Evolutionary conservation across 2,329 filamentous ascomycete species (phyloP).

Genomic region (Apiospora marii): DNA sequence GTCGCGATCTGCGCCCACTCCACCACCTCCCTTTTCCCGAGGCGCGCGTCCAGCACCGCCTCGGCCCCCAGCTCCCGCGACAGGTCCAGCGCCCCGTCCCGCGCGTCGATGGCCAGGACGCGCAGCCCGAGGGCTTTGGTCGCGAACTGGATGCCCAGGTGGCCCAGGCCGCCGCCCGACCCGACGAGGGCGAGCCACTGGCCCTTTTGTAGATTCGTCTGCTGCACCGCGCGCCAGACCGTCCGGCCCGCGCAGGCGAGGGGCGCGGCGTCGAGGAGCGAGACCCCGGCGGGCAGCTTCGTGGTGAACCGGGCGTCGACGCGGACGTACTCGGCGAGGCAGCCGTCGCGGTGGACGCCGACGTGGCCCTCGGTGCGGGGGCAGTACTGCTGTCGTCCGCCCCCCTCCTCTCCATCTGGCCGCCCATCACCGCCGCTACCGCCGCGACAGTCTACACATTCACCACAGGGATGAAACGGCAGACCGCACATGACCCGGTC

Average conservation of each 20-base stretch:
- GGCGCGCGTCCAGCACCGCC: slow-evolving; percentile 59
- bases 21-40: slow-evolving; percentile 53
- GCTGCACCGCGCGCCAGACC: slow-evolving; percentile 25
- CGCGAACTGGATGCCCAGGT: slow-evolving; percentile 59
- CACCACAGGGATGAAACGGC: slow-evolving; percentile 59
- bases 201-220: slow-evolving; percentile 29
- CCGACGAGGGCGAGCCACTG: slow-evolving; percentile 55
- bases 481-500: slow-evolving; percentile 65
- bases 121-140: slow-evolving; percentile 54
- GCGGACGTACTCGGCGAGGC: slow-evolving; percentile 63
- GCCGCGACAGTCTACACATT: slow-evolving; percentile 59
- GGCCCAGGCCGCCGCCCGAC: slow-evolving; percentile 60
- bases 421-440: slow-evolving; percentile 39
- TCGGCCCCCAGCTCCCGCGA: slow-evolving; percentile 57
- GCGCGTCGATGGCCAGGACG: slow-evolving; percentile 62
- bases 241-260: slow-evolving; percentile 47
- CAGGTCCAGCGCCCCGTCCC: slow-evolving; percentile 60
- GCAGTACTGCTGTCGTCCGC: slow-evolving; percentile 60
- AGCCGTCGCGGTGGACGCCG: slow-evolving; percentile 60
- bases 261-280: slow-evolving; percentile 60
- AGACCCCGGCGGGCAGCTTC: slow-evolving; percentile 55
- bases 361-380: slow-evolving; percentile 50
- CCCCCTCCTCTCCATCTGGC: slow-evolving; percentile 32
- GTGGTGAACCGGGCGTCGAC: slow-evolving; percentile 57
- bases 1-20: slow-evolving; percentile 56